A percentile compares a stretch with the other conserved stretches of the same genome.
These are phyloP conservation scores for Malus hybrid DNA, from an alignment of 331 rosid genomes.

Conservation along the genomic window DNA sequence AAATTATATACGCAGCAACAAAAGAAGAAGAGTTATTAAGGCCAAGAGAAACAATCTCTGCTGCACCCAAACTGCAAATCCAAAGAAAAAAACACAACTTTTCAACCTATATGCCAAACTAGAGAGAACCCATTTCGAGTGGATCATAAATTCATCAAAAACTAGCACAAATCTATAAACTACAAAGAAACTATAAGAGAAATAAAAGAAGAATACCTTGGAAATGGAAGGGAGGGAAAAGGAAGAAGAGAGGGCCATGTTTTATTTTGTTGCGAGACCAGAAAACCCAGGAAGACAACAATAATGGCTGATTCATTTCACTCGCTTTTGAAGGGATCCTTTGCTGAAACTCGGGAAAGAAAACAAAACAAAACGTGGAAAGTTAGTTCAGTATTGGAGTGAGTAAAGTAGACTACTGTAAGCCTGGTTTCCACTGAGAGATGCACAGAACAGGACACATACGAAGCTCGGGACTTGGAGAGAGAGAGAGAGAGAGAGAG, in stretches of 20 bases:
- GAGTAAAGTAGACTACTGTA: not conserved
- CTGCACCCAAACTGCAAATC: too few relatives aligned
- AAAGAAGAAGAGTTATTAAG: too few relatives aligned
- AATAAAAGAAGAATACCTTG: slow-evolving; percentile 29
- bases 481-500: too few relatives aligned
- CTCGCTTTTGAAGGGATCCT: not conserved
- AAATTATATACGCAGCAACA: too few relatives aligned
- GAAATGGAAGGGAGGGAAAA: slow-evolving; percentile 31
- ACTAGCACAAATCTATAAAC: not conserved
- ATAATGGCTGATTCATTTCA: slow-evolving; percentile 23
- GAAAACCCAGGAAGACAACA: slow-evolving; percentile 16
- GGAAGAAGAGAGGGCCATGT: slow-evolving; percentile 50
- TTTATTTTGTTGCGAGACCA: slow-evolving; percentile 9
- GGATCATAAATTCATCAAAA: not conserved
- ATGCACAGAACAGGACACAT: too few relatives aligned
- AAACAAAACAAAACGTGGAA: not conserved
- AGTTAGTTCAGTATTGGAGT: not conserved
- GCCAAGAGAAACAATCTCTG: too few relatives aligned
- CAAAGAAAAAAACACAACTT: too few relatives aligned
- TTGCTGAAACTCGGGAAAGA: not conserved
- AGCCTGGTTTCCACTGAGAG: slow-evolving; percentile 21
- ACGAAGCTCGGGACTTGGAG: too few relatives aligned
- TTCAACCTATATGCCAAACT: not conserved
- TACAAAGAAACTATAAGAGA: not conserved
- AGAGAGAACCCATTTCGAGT: slow-evolving; percentile 1